These are phyloP conservation scores for Amyloporia xantha DNA, from an alignment of 768 basidiomycete species.

Conservation along the genomic window DNA sequence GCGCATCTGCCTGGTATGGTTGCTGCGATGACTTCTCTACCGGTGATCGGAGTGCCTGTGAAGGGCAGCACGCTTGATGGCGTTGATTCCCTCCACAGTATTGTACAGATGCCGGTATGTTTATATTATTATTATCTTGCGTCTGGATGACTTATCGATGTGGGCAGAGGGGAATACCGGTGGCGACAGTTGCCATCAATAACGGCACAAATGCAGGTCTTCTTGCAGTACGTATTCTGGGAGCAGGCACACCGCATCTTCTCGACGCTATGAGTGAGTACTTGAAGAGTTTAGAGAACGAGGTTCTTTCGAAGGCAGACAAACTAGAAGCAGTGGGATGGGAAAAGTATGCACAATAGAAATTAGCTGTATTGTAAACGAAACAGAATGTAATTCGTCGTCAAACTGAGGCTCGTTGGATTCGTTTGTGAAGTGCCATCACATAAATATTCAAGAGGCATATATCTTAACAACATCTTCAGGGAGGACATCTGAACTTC, in stretches of 20 bases:
- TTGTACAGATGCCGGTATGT: slow-evolving; percentile 97
- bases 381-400: no score
- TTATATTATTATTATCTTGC: slow-evolving; percentile 12
- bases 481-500: no score
- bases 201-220: slow-evolving; percentile 92
- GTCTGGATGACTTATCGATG: slow-evolving; percentile 7
- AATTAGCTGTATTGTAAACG: no score
- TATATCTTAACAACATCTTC: no score
- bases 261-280: slow-evolving; percentile 67
- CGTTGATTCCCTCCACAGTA: slow-evolving; percentile 94
- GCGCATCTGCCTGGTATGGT: slow-evolving; percentile 99
- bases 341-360: slow-evolving; percentile 54
- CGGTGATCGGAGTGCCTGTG: slow-evolving; percentile 95
- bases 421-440: no score
- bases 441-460: no score
- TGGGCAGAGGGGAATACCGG: slow-evolving; percentile 84
- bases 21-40: slow-evolving; percentile 85
- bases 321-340: slow-evolving; percentile 75
- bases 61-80: slow-evolving; percentile 92
- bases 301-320: slow-evolving; percentile 77
- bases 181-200: slow-evolving; percentile 96
- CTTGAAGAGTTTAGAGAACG: slow-evolving; percentile 57
- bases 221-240: slow-evolving; percentile 86
- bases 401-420: no score
- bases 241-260: slow-evolving; percentile 62